Evolutionary conservation across 1,139 yeast genomes (phyloP), one percentile per base, ranked within the genome.

Genomic region (Geotrichum restrictum): DNA sequence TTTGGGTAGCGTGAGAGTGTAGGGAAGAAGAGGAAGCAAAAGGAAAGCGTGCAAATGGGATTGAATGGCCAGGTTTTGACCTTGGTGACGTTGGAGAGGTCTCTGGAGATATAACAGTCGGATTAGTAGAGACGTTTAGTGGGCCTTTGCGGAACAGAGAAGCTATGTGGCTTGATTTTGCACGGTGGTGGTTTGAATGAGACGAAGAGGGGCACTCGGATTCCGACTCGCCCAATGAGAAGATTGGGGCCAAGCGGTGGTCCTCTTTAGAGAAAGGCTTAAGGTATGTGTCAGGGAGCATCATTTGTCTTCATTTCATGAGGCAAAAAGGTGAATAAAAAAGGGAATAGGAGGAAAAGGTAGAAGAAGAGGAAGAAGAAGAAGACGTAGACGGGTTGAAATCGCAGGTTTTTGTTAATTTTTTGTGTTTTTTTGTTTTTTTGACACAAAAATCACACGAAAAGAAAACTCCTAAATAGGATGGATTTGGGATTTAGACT

Each of bases 41-140:
- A 2, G 36, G 21, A 7, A 42, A 42, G 36, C 45, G 34, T 7
- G 37, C 14, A 11, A 16, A 7, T 10, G 45, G 29, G 18, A 42
- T 8, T 2, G 45, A 31, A 13, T 29, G 33, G 32, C 11, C 29
- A 18, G 13, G 45, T 16, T 42, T 27, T 18, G 45, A 42, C 7
- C 45, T 10, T 16, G 45, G 45, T n/a, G 45, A 42, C 2, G 45
- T 42, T 42, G 45, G 45, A 5, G 45, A 29, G 13, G 45, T n/a
- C 10, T 33, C 29, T 4, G 37, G 24, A 2, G 18, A 10, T 4
- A 10, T 3, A n/a, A 32, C 18, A 22, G 22, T 6, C 8, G 41
- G 22, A 3, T 3, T 18, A 13, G 41, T 16, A 11, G 41, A 2
- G 18, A 33, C 37, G 19, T 37, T 6, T 2, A 18, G 19, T 1